Evolutionary conservation across 2,329 filamentous ascomycete genomes (phyloP).

Genomic region (Didymella glomerata): DNA sequence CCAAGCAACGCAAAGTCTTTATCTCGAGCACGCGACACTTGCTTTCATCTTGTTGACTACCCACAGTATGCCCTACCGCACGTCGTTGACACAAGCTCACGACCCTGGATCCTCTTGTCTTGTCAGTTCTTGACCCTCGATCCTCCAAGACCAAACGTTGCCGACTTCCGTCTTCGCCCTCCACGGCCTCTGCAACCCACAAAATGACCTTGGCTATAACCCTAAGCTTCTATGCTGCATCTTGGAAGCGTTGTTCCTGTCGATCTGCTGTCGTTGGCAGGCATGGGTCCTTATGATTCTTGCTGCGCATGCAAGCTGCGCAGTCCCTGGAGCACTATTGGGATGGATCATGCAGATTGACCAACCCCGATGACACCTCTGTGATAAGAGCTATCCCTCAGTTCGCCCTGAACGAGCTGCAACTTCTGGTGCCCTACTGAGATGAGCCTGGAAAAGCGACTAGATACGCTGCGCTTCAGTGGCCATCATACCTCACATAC

Average conservation of each 20-base stretch:
- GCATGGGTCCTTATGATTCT: neutral
- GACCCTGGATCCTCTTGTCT: conserved; percentile 5
- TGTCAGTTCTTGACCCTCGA: conserved; percentile 10
- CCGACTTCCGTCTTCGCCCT: conserved; percentile 28
- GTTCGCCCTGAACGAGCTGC: too few relatives aligned
- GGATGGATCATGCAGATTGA: too few relatives aligned
- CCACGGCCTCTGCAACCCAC: conserved; percentile 13
- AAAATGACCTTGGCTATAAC: conserved; percentile 10
- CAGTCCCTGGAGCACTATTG: neutral
- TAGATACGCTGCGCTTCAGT: too few relatives aligned
- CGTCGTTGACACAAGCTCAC: conserved; percentile 27
- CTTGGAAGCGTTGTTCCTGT: conserved; percentile 4
- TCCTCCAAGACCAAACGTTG: conserved; percentile 21
- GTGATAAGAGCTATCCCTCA: too few relatives aligned
- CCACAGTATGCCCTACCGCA: neutral
- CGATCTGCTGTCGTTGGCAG: neutral
- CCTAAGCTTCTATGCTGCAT: conserved; percentile 11
- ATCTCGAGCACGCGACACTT: neutral
- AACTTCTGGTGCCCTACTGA: too few relatives aligned
- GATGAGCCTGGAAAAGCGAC: too few relatives aligned
- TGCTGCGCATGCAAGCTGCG: neutral
- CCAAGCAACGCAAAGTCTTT: too few relatives aligned
- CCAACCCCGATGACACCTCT: too few relatives aligned
- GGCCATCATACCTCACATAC: too few relatives aligned
- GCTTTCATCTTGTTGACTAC: neutral